These are phyloP conservation scores for Penicillium silybi DNA, from an alignment of 495 filamentous ascomycete species.

Conservation along the genomic window DNA sequence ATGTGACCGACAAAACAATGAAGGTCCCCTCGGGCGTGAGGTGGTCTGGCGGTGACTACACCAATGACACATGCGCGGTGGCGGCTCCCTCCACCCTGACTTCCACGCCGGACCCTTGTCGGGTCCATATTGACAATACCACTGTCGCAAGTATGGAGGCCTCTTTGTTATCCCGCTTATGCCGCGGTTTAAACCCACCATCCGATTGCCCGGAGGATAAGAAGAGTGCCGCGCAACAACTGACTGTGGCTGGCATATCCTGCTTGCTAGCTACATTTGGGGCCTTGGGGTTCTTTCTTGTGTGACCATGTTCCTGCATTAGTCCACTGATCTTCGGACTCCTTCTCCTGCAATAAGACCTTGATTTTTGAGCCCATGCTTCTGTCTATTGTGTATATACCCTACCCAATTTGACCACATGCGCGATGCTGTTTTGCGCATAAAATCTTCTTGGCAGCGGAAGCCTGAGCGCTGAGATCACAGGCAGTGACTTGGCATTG, in stretches of 20 bases:
- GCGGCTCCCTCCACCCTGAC: constrained; percentile 7
- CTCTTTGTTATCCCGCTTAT: not conserved
- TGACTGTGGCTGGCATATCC: not conserved
- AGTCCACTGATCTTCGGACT: not conserved
- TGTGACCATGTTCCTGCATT: too few relatives aligned
- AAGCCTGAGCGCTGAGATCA: too few relatives aligned
- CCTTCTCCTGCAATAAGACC: not conserved
- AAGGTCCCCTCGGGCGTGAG: not conserved
- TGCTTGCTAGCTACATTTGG: constrained; percentile 1
- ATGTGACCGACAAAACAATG: constrained; percentile 9
- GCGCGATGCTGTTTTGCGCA: too few relatives aligned
- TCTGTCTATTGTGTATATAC: too few relatives aligned
- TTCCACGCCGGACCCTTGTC: constrained; percentile 14
- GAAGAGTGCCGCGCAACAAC: not conserved
- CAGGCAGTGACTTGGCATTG: too few relatives aligned
- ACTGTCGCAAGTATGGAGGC: constrained; percentile 22
- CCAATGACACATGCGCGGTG: constrained; percentile 16
- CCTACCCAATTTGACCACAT: too few relatives aligned
- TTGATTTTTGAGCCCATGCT: not conserved
- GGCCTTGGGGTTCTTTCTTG: not conserved
- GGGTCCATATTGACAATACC: too few relatives aligned
- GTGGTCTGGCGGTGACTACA: constrained; percentile 3
- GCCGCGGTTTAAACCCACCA: not conserved
- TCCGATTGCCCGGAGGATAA: constrained; percentile 1
- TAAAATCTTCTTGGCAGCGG: too few relatives aligned